Base-by-base conservation (phyloP, 192 early-diverging fungal species). In the Glomus cerebriforme region DNA sequence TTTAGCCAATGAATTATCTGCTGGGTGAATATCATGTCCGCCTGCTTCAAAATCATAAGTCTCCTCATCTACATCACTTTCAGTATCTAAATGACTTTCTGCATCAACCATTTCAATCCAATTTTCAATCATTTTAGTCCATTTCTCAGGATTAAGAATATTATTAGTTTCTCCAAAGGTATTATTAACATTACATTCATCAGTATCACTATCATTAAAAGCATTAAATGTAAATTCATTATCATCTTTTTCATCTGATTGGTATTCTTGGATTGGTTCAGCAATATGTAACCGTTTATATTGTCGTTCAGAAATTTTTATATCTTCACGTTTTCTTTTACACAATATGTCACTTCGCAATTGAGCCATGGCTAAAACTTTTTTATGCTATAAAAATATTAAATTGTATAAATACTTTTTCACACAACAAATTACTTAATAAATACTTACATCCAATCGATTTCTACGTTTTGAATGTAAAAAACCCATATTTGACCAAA, bases 291-390 rank as follows among this genome's bases (percentile, higher is more conserved):
- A 27, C 58, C n/a, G 0, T 54, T 72, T 49, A 22, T 47, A 27
- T 54, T 49, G 43, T 49, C 19, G 15, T 72, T 27, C 10, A 49
- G 47, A 43, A 10, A 26, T 72, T 72, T 47, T 27, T 26, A 29
- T 54, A 10, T 29, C 67, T 72, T 72, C n/a, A 58, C 26, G 0
- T 49, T 72, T 72, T 27, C 10, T n/a, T 49, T 72, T 72, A 12
- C 13, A 12, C 29, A 72, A 26, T 49, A 72, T 72, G 0, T 72
- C 3, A 72, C 70, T 72, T 22, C 1, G 12, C 29, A 72, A 72
- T 72, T 72, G 45, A 31, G 22, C 26, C 13, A 72, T 72, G 26
- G 47, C 45, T 27, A 67, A 67, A 6, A 34, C 19, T 1, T 19
- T 67, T 32, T 67, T 22, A 35, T 67, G 4, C 13, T 67, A 39